phyloP scores from a whole-genome alignment of 1,139 yeast genomes.

The Blastobotrys buckinghamii region DNA sequence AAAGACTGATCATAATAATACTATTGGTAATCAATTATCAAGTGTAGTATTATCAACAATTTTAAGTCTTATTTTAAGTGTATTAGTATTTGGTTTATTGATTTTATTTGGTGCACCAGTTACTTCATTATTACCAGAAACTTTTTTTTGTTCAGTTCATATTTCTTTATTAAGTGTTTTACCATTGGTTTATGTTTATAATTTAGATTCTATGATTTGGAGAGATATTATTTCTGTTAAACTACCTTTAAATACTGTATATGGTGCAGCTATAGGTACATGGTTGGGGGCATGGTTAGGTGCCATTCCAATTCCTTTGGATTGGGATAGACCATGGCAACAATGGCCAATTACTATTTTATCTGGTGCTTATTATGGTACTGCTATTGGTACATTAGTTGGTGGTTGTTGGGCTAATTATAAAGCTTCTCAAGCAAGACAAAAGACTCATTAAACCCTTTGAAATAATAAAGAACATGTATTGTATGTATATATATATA shows the following conservation, averaged over 20 bases:
- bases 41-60: constrained; percentile 31
- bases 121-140: constrained; percentile 48
- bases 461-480: background rate
- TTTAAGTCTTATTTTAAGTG: constrained; percentile 41
- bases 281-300: constrained; percentile 87
- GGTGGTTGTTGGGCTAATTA: constrained; percentile 21
- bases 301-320: constrained; percentile 88
- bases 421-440: background rate
- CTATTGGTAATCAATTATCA: constrained; percentile 6
- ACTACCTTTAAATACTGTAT: constrained; percentile 30
- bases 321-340: constrained; percentile 99
- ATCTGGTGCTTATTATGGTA: constrained; percentile 74
- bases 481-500: background rate
- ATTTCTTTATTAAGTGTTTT: constrained; percentile 54
- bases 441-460: background rate
- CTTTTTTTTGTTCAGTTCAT: constrained; percentile 61
- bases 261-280: constrained; percentile 44
- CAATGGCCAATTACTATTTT: constrained; percentile 91
- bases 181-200: constrained; percentile 59
- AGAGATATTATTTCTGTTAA: constrained; percentile 35
- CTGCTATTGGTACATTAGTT: constrained; percentile 46
- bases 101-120: constrained; percentile 88
- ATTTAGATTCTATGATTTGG: constrained; percentile 48
- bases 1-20: constrained; percentile 7
- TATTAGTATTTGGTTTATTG: constrained; percentile 48